Evolutionary conservation across 768 basidiomycete species (phyloP).

Genomic region (Suillus luteus): DNA sequence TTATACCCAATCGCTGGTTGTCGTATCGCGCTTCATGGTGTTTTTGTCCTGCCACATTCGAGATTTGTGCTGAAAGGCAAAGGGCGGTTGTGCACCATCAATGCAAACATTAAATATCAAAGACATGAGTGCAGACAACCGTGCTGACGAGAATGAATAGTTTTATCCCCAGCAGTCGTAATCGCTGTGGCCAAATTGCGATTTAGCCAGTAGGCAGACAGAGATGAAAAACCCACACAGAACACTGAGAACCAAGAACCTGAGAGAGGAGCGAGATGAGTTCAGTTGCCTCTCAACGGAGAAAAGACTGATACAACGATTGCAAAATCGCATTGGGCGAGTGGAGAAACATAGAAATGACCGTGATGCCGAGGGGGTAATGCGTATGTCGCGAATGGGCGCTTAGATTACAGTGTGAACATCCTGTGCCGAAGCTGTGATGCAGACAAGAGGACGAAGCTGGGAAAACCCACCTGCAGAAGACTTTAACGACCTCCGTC

Average conservation of each 20-base stretch:
- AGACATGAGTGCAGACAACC: too few species aligned
- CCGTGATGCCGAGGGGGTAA: background rate
- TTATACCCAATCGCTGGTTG: too few species aligned
- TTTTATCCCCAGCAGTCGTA: too few species aligned
- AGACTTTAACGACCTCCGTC: background rate
- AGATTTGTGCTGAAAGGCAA: too few species aligned
- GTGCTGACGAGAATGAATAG: too few species aligned
- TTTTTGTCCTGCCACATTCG: too few species aligned
- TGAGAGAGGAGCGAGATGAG: background rate
- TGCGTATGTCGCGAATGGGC: background rate
- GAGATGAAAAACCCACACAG: background rate
- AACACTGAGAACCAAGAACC: background rate
- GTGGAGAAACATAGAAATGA: background rate
- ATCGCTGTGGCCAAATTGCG: background rate
- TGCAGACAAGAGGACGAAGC: background rate
- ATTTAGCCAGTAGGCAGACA: background rate
- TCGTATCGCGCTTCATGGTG: too few species aligned
- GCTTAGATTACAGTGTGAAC: background rate
- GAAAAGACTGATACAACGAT: background rate
- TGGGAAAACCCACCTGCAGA: background rate
- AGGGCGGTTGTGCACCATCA: too few species aligned
- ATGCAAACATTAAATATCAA: too few species aligned
- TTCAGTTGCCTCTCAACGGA: background rate
- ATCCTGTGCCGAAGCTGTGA: background rate
- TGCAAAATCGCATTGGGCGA: background rate